These are phyloP conservation scores for Candida nanaspora DNA, from an alignment of 805 yeast species.

Conservation along the genomic window DNA sequence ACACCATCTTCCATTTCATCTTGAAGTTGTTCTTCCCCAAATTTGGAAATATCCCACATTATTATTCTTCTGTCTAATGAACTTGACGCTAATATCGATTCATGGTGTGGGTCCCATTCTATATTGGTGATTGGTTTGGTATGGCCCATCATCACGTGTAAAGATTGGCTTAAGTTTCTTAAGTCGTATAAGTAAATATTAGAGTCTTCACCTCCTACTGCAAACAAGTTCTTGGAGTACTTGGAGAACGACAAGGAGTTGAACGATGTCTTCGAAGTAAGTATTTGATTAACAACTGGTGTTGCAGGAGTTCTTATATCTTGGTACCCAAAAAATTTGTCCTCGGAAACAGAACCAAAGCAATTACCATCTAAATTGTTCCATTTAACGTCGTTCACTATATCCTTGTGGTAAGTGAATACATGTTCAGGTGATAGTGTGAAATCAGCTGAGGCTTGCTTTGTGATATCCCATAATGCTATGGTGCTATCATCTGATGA, in stretches of 20 bases:
- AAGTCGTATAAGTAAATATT: slow-evolving; percentile 60
- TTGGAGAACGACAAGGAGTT: slow-evolving; percentile 63
- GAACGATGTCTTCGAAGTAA: slow-evolving; percentile 32
- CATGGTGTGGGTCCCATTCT: slow-evolving; percentile 73
- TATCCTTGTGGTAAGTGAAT: slow-evolving; percentile 39
- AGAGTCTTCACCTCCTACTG: slow-evolving; percentile 65
- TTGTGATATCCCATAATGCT: slow-evolving; percentile 51
- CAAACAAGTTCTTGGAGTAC: slow-evolving; percentile 50
- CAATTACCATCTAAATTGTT: slow-evolving; percentile 41
- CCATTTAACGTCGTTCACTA: slow-evolving; percentile 76
- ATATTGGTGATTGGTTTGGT: slow-evolving; percentile 62
- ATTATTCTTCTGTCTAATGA: slow-evolving; percentile 72
- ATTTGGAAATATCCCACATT: slow-evolving; percentile 71
- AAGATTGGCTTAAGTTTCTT: slow-evolving; percentile 32
- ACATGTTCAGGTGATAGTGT: slow-evolving; percentile 20
- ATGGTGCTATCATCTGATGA: slow-evolving; percentile 61
- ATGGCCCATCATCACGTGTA: slow-evolving; percentile 79
- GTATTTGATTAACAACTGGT: slow-evolving; percentile 16
- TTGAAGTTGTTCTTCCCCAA: slow-evolving; percentile 79
- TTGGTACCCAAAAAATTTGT: slow-evolving; percentile 43
- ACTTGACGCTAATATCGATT: slow-evolving; percentile 72
- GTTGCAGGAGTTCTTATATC: slow-evolving; percentile 38
- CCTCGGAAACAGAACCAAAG: slow-evolving; percentile 74
- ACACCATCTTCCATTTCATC: slow-evolving; percentile 91
- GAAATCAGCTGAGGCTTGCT: background rate